Evolutionary conservation across 306 rosid species (phyloP).

Genomic region (Vigna reflexopilosa): DNA sequence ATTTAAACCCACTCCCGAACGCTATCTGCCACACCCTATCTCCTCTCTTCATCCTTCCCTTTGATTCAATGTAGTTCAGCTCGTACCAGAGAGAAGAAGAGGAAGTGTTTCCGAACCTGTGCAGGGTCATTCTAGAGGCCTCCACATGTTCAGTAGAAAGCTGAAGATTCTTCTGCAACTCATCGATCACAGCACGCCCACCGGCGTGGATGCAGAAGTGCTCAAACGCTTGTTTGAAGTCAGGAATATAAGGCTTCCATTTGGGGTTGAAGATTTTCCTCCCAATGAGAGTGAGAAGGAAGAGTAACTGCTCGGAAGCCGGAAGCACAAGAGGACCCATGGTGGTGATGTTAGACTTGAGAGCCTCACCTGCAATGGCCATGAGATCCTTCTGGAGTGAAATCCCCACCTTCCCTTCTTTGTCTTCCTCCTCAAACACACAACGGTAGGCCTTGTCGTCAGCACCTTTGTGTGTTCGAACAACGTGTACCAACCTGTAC

Average conservation of each 20-base stretch:
- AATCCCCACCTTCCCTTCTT: slow-evolving; percentile 88
- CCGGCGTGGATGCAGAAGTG: slow-evolving; percentile 98
- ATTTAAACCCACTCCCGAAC: slow-evolving; percentile 91
- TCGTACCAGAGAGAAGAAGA: slow-evolving; percentile 98
- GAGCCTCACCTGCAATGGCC: slow-evolving; percentile 98
- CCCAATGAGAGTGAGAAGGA: slow-evolving; percentile 73
- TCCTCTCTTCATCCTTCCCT: slow-evolving; percentile 90
- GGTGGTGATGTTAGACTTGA: slow-evolving; percentile 89
- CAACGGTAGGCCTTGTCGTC: slow-evolving; percentile 87
- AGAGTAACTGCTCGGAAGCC: slow-evolving; percentile 90
- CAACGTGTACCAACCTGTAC: slow-evolving; percentile 78
- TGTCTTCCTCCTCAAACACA: slow-evolving; percentile 84
- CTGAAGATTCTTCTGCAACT: slow-evolving; percentile 92
- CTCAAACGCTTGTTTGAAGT: slow-evolving; percentile 91
- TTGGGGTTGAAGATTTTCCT: slow-evolving; percentile 82
- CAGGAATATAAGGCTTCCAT: slow-evolving; percentile 98
- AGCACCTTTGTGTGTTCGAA: slow-evolving; percentile 81
- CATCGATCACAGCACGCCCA: slow-evolving; percentile 92
- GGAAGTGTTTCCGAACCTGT: slow-evolving; percentile 90
- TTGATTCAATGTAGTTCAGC: slow-evolving; percentile 76
- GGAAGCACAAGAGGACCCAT: slow-evolving; percentile 97
- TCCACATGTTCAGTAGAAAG: slow-evolving; percentile 89
- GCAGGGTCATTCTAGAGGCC: slow-evolving; percentile 94
- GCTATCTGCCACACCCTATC: slow-evolving; percentile 96
- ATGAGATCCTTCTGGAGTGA: slow-evolving; percentile 81